These are phyloP conservation scores for Tolypocladium cylindrosporum DNA, from an alignment of 2,329 filamentous ascomycete genomes.

Conservation along the genomic window DNA sequence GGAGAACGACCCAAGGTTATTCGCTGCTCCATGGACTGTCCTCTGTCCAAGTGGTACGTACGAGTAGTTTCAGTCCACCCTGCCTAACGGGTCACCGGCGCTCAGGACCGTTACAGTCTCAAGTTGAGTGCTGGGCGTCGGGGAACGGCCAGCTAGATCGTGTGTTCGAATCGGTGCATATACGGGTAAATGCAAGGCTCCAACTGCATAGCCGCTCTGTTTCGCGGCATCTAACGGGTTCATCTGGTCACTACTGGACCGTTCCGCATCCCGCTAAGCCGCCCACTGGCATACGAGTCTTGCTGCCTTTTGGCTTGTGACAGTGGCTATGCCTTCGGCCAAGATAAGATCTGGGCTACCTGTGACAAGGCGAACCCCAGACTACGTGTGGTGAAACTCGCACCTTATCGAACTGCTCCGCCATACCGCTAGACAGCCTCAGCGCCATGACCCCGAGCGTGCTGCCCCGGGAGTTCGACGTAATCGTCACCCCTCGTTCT, in stretches of 20 bases:
- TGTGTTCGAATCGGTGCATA: background rate
- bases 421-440: background rate
- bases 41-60: background rate
- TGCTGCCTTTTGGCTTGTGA: background rate
- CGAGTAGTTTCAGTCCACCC: no score
- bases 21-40: background rate
- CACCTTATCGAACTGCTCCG: background rate
- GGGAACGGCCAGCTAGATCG: background rate
- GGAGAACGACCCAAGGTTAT: background rate
- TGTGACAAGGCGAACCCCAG: no score
- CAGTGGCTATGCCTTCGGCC: background rate
- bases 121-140: background rate
- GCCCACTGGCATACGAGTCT: background rate
- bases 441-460: background rate
- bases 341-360: no score
- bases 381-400: background rate
- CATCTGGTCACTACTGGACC: background rate
- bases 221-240: background rate
- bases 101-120: background rate
- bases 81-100: no score
- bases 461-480: background rate
- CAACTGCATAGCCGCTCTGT: background rate
- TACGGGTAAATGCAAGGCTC: background rate
- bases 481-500: background rate
- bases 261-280: background rate